phyloP scores from a whole-genome alignment of 1,284 basidiomycete genomes.

The Puccinia novopanici region DNA sequence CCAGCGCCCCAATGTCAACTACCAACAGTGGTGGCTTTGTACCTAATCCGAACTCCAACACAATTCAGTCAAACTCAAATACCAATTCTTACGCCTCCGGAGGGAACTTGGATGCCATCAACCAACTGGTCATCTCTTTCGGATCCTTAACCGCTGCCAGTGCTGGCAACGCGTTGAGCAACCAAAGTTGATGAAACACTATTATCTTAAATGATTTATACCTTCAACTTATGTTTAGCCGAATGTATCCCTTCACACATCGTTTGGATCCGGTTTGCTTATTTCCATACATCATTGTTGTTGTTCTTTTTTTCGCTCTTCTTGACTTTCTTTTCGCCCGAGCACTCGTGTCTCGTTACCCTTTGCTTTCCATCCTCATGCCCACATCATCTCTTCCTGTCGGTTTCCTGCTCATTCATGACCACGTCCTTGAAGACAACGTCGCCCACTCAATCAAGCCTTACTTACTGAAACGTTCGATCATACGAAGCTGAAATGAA shows the following conservation, averaged over 20 bases:
- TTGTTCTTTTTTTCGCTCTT: not conserved
- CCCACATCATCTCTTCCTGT: not conserved
- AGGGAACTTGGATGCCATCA: constrained; percentile 27
- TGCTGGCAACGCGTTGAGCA: constrained; percentile 17
- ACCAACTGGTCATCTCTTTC: constrained; percentile 20
- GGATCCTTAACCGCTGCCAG: constrained; percentile 27
- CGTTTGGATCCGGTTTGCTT: not conserved
- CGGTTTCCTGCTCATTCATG: not conserved
- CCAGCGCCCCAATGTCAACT: not conserved
- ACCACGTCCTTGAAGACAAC: not conserved
- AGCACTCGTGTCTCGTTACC: not conserved
- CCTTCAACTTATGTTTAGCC: not conserved
- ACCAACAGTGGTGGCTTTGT: not conserved
- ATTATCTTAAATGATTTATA: not conserved
- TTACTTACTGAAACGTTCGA: not conserved
- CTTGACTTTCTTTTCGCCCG: not conserved
- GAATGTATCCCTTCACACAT: not conserved
- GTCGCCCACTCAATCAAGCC: not conserved
- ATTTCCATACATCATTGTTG: not conserved
- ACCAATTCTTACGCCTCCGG: not conserved
- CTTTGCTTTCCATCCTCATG: not conserved
- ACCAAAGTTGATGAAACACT: not conserved
- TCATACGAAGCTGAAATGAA: not conserved
- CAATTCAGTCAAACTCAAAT: not conserved
- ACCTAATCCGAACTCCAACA: not conserved